A percentile compares a stretch with the other conserved stretches of the same genome.
Conservation (phyloP, 2,329 filamentous ascomycete genomes). For the Stenocarpella maydis region DNA sequence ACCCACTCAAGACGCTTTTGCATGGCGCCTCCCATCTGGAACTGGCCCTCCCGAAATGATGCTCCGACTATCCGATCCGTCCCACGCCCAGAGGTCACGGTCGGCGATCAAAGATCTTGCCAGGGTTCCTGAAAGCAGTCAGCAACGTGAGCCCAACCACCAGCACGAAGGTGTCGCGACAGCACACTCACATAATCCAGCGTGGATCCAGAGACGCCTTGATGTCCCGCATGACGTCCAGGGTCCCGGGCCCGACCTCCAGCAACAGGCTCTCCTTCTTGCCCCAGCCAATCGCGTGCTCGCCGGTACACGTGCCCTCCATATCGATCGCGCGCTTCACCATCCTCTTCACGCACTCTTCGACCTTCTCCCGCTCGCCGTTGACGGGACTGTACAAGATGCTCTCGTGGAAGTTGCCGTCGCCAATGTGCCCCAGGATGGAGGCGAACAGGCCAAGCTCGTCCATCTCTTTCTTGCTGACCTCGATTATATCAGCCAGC, state of each 20-base stretch:
- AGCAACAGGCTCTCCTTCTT: constrained; percentile 83
- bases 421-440: constrained; percentile 88
- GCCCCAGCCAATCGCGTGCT: constrained; percentile 85
- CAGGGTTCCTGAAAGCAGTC: constrained; percentile 67
- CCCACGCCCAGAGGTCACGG: not conserved
- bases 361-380: constrained; percentile 77
- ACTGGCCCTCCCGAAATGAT: not conserved
- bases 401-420: constrained; percentile 93
- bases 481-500: constrained; percentile 78
- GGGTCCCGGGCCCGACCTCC: constrained; percentile 81
- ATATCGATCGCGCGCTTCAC: constrained; percentile 89
- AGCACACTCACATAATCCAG: constrained; percentile 72
- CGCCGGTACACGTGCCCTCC: constrained; percentile 92
- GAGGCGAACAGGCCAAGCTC: constrained; percentile 86
- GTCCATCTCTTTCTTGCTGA: constrained; percentile 89
- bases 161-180: not conserved
- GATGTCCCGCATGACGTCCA: constrained; percentile 84
- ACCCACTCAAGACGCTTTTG: not conserved
- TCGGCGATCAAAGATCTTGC: constrained; percentile 83
- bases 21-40: no score
- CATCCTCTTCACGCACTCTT: constrained; percentile 87
- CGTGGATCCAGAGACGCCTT: constrained; percentile 84
- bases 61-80: not conserved
- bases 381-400: constrained; percentile 82
- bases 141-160: not conserved